phyloP scores from a whole-genome alignment of 2,329 filamentous ascomycete species.

The Diaporthe humulicola region DNA sequence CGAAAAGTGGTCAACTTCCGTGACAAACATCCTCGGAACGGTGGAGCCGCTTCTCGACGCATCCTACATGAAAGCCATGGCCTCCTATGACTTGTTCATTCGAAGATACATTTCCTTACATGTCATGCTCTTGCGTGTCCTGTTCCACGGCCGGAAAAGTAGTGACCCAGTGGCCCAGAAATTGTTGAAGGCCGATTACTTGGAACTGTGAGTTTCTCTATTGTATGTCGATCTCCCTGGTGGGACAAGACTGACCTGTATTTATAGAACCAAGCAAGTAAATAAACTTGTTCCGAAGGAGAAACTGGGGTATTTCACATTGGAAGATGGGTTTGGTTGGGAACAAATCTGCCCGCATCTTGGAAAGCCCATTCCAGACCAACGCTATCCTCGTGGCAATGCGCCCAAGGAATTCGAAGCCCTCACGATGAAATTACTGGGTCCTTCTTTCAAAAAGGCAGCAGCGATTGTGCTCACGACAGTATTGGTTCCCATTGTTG shows the following conservation, averaged over 20 bases:
- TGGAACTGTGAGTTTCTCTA: not conserved
- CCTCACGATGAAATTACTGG: conserved; percentile 20
- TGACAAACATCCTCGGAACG: not conserved
- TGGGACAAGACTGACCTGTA: not conserved
- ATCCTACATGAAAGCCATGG: conserved; percentile 29
- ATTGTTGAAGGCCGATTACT: not conserved
- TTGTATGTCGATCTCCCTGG: not conserved
- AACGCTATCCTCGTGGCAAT: conserved; percentile 49
- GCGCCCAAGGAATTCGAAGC: conserved; percentile 46
- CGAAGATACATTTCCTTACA: conserved; percentile 45
- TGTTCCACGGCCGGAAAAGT: conserved; percentile 5
- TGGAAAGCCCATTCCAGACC: conserved; percentile 46
- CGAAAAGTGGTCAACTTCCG: conserved; percentile 48
- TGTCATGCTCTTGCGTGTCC: conserved; percentile 42
- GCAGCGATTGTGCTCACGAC: not conserved
- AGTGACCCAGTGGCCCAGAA: conserved; percentile 1
- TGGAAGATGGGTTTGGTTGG: conserved; percentile 53
- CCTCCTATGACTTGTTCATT: conserved; percentile 24
- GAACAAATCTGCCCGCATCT: conserved; percentile 53
- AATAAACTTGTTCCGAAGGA: conserved; percentile 45
- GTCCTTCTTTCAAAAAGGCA: conserved; percentile 15
- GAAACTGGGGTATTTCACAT: conserved; percentile 43
- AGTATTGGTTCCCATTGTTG: not conserved
- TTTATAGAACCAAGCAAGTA: conserved; percentile 26
- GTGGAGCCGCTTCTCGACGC: conserved; percentile 5